Evolutionary conservation across 1,284 basidiomycete species (phyloP).

Genomic region (Omphalotus olearius): DNA sequence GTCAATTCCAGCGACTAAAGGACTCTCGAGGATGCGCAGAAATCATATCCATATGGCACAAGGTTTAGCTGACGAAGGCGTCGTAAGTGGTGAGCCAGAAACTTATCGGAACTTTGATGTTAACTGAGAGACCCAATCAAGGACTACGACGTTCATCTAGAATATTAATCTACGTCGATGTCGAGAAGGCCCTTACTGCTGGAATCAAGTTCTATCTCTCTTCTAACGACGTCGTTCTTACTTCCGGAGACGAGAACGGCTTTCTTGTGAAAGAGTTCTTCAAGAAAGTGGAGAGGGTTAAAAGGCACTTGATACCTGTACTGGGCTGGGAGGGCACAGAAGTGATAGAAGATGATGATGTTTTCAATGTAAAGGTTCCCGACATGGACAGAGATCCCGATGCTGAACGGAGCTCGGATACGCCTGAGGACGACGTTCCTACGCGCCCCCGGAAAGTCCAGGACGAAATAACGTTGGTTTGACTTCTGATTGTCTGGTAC

Average conservation of each 20-base stretch:
- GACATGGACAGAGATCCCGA: too few species aligned
- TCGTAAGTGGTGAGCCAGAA: constrained; percentile 52
- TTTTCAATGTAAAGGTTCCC: too few species aligned
- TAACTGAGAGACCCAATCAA: constrained; percentile 20
- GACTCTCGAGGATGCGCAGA: constrained; percentile 62
- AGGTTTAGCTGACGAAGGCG: constrained; percentile 36
- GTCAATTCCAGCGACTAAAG: constrained; percentile 38
- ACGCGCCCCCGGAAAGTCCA: too few species aligned
- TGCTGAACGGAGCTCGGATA: too few species aligned
- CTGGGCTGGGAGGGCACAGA: constrained; percentile 4
- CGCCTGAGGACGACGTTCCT: too few species aligned
- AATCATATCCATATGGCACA: constrained; percentile 75
- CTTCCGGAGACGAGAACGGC: constrained; percentile 51
- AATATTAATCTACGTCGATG: constrained; percentile 63
- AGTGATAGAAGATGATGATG: neutral
- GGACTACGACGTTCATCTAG: constrained; percentile 62
- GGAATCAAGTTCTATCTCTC: constrained; percentile 62
- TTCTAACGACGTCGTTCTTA: constrained; percentile 67
- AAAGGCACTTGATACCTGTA: constrained; percentile 3
- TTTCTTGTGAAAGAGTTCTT: constrained; percentile 52
- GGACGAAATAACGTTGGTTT: too few species aligned
- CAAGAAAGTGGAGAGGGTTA: constrained; percentile 37
- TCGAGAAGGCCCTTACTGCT: constrained; percentile 52
- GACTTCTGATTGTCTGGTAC: too few species aligned
- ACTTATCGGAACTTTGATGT: neutral